Conservation (phyloP, 1,284 basidiomycete genomes). For the Lentinus polychrous region DNA sequence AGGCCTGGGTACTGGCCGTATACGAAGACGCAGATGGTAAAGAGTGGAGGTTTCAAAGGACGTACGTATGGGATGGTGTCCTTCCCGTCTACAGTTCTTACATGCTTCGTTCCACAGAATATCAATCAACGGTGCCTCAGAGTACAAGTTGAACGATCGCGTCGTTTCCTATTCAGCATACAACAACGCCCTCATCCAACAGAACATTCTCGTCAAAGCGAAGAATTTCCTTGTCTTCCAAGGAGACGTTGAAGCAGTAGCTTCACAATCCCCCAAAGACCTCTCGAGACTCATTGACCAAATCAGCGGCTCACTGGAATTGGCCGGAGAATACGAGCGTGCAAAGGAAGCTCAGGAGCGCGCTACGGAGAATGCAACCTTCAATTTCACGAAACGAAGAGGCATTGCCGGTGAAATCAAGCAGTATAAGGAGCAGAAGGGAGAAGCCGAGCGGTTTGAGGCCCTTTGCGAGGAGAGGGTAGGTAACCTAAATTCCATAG, state of each 20-base stretch:
- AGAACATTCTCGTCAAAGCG: slow-evolving; percentile 97
- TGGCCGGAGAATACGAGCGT: slow-evolving; percentile 84
- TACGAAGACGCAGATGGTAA: slow-evolving; percentile 73
- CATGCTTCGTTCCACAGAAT: slow-evolving; percentile 47
- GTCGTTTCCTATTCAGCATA: slow-evolving; percentile 81
- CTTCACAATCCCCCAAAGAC: slow-evolving; percentile 89
- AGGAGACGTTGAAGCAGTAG: slow-evolving; percentile 97
- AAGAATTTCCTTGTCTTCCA: slow-evolving; percentile 99
- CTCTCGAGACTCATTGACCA: slow-evolving; percentile 91
- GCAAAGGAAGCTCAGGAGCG: slow-evolving; percentile 84
- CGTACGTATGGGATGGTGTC: slow-evolving; percentile 45
- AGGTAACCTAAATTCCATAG: slow-evolving; percentile 17
- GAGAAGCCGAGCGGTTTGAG: slow-evolving; percentile 88
- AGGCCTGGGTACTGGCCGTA: slow-evolving; percentile 93
- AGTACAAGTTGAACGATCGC: slow-evolving; percentile 80
- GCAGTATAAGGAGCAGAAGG: slow-evolving; percentile 96
- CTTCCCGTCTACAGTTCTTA: background rate
- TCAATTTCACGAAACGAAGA: slow-evolving; percentile 89
- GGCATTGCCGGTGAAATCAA: slow-evolving; percentile 94
- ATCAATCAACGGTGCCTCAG: slow-evolving; percentile 77
- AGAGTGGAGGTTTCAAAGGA: slow-evolving; percentile 88
- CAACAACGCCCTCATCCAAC: slow-evolving; percentile 76
- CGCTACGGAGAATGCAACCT: slow-evolving; percentile 89
- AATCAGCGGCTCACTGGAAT: slow-evolving; percentile 89
- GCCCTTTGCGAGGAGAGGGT: slow-evolving; percentile 68